Conservation (phyloP, 768 basidiomycete genomes). For the Gautieria morchelliformis region DNA sequence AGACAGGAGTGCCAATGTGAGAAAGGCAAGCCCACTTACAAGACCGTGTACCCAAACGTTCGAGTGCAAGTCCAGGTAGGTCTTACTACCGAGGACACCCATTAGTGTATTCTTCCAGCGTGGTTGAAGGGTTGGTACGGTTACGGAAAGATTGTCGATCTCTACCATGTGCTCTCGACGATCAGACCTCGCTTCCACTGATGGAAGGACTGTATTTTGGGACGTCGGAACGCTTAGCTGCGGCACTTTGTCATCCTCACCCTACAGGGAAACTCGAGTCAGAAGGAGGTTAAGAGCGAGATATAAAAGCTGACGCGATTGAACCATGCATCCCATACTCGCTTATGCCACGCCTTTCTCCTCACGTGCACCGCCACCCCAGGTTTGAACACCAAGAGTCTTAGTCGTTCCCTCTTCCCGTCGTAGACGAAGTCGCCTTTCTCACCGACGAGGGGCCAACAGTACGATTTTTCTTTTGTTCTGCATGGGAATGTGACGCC, state of each 20-base stretch:
- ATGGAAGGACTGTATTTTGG: not conserved
- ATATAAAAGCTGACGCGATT: not conserved
- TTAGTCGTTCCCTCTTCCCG: not conserved
- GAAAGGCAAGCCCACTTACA: slow-evolving; percentile 1
- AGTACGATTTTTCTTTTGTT: not conserved
- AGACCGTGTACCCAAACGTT: slow-evolving; percentile 2
- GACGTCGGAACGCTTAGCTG: not conserved
- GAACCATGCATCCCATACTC: not conserved
- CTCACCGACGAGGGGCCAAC: not conserved
- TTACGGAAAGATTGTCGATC: not conserved
- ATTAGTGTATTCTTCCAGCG: not conserved
- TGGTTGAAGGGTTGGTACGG: not conserved
- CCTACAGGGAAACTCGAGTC: not conserved
- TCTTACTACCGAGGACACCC: not conserved
- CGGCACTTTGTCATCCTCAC: not conserved
- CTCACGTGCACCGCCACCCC: not conserved
- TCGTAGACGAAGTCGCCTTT: slow-evolving; percentile 1
- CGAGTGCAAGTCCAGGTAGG: not conserved
- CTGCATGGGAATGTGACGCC: not conserved
- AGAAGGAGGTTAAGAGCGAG: too few species aligned
- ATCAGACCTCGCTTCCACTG: not conserved
- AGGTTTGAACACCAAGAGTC: not conserved
- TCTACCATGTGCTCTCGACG: not conserved
- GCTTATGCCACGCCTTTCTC: not conserved
- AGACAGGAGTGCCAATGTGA: slow-evolving; percentile 1